Evolutionary conservation across 352 stramenopile genomes (phyloP).

Genomic region (Phytophthora pinifolia): DNA sequence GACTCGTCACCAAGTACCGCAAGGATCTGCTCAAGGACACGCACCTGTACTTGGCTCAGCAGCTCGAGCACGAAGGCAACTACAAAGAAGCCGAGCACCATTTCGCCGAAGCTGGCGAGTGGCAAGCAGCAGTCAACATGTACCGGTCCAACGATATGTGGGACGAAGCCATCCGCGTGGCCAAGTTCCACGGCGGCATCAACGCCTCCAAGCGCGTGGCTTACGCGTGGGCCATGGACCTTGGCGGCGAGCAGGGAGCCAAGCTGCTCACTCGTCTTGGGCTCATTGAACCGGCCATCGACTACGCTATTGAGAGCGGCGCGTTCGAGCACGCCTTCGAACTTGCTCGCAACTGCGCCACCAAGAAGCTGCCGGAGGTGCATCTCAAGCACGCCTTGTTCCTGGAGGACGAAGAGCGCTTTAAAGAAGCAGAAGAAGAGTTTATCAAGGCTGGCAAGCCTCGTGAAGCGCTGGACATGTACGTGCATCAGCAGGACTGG

Average conservation of each 20-base stretch:
- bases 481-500: slow-evolving; percentile 94
- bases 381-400: slow-evolving; percentile 94
- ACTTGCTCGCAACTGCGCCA: slow-evolving; percentile 78
- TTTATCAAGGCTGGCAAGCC: slow-evolving; percentile 93
- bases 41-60: slow-evolving; percentile 91
- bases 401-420: slow-evolving; percentile 93
- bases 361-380: slow-evolving; percentile 91
- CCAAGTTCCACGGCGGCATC: slow-evolving; percentile 91
- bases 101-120: slow-evolving; percentile 90
- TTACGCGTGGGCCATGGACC: slow-evolving; percentile 92
- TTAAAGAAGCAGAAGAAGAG: slow-evolving; percentile 91
- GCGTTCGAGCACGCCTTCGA: slow-evolving; percentile 94
- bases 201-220: slow-evolving; percentile 93
- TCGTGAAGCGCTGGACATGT: slow-evolving; percentile 95
- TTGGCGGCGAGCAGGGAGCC: slow-evolving; percentile 88
- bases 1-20: slow-evolving; percentile 92
- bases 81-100: slow-evolving; percentile 94
- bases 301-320: slow-evolving; percentile 92
- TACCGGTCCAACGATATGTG: slow-evolving; percentile 94
- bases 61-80: slow-evolving; percentile 93
- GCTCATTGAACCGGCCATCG: slow-evolving; percentile 93
- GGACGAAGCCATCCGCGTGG: slow-evolving; percentile 94
- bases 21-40: slow-evolving; percentile 94
- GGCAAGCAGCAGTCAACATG: slow-evolving; percentile 94
- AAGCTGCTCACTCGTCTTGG: slow-evolving; percentile 92